Evolutionary conservation across 768 basidiomycete species (phyloP), one percentile per base, ranked within the genome.

Genomic region (Collybia sordida): DNA sequence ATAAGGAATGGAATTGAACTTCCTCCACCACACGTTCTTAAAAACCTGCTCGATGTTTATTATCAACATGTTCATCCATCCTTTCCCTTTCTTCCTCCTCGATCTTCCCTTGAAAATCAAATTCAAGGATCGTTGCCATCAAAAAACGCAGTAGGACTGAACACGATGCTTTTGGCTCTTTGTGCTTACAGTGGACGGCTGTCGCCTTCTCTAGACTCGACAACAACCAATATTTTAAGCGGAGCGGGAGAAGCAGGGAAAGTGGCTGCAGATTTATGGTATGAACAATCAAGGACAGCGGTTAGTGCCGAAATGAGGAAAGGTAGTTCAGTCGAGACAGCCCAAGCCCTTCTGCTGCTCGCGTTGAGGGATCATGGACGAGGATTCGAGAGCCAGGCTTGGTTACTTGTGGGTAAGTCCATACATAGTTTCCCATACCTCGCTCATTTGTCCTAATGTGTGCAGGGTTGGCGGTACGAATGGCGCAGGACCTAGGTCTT

Each of bases 261-360:
- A 21, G 55, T 62, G 11, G 63, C 63, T 4, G 61, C 65, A 3
- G 63, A 64, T 44, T 37, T 66, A 4, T 66, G 65, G 65, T 66
- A 58, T 24, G 59, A 59, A 42, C 57, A 58, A 27, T 50, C 59
- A 7, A 57, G 59, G 34, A 42, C 53, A 17, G 52, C 45, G 3
- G 46, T 57, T 15, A 47, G 39, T 5, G 11, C 40, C 19, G 35
- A 49, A 6, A 19, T 53, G 25, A 52, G 45, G 42, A 55, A 51
- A 37, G 56, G 51, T 4, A 54, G 56, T 31, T 49, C 56, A 12
- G 48, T 62, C 11, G 63, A 63, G 31, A 42, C 51, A 19, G 56
- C 62, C 34, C 65, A 66, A 47, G 58, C 63, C n/a, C 48, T 63
- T 7, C 44, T 66, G 4, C 50, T 66, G 45, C 45, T 64, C 3